Evolutionary conservation across 805 yeast species (phyloP), one percentile per base, ranked within the genome.

Genomic region (Candida vaughaniae): DNA sequence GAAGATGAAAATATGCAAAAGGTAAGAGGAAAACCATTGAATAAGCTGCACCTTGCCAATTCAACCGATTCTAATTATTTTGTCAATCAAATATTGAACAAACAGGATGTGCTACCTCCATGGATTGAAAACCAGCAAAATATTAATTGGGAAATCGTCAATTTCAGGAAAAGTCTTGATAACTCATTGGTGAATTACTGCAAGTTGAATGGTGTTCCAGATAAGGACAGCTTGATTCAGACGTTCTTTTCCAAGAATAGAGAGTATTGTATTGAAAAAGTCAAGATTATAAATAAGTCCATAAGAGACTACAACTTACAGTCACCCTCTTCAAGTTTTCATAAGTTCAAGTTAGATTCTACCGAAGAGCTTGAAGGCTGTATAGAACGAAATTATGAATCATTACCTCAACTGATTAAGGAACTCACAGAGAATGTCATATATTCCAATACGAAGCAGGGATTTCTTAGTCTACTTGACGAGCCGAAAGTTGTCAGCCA

Each of bases 51-150:
- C 78, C 31, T 82, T 69, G 58, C 66, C 72, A 39, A 93, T 77
- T 56, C 74, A 73, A 42, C 85, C 79, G 36, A 95, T 43, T 46
- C 68, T 4, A 60, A 82, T 48, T 86, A 80, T 55, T 86, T 87
- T 54, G 59, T 89, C 62, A 89, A 89, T 59, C 79, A 85, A 43
- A 82, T 89, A 30, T 60, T 89, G 39, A 76, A 73, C 43, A 73
- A 77, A 29, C 96, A 89, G 56, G 89, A 86, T 33, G 80, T 86
- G 1, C 64, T 80, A 8, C 95, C 96, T 0, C 95, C 95, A 0
- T 89, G 96, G 96, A 82, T 89, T 25, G 95, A 87, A 49, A 80
- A 77, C 71, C 53, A 87, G 53, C 32, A 86, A 77, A 20, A 95
- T 81, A 66, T 90, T 80, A 73, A 73, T 29, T 42, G 49, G 2